Evolutionary conservation across 371 early-diverging fungal genomes (phyloP).

Genomic region (Mucor velutinosus): DNA sequence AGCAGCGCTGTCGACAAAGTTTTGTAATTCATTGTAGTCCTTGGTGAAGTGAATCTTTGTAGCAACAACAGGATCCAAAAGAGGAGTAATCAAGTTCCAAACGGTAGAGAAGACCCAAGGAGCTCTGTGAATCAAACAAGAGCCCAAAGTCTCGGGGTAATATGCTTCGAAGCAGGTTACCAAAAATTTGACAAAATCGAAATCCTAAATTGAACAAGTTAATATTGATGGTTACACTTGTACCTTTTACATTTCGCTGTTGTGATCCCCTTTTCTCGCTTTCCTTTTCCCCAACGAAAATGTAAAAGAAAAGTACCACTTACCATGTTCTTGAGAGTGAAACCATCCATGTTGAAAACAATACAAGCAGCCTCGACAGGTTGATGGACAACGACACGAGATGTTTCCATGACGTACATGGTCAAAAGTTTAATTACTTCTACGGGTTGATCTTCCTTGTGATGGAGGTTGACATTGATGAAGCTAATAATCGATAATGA

Average conservation of each 20-base stretch:
- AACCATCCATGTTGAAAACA: constrained; percentile 86
- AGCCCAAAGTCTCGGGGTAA: constrained; percentile 90
- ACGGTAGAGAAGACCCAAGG: constrained; percentile 85
- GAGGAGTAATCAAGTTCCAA: constrained; percentile 79
- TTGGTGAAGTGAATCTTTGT: constrained; percentile 85
- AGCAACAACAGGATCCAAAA: constrained; percentile 91
- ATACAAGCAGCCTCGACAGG: constrained; percentile 33
- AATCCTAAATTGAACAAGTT: constrained; percentile 51
- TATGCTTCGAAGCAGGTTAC: constrained; percentile 80
- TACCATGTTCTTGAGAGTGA: constrained; percentile 80
- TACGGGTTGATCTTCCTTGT: constrained; percentile 44
- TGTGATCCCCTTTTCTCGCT: neutral
- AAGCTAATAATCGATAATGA: constrained; percentile 30
- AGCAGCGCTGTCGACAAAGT: constrained; percentile 54
- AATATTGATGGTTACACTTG: neutral
- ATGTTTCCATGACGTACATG: constrained; percentile 78
- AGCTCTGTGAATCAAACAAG: constrained; percentile 78
- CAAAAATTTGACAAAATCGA: constrained; percentile 79
- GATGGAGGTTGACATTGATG: constrained; percentile 58
- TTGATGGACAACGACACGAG: constrained; percentile 72
- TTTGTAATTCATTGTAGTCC: constrained; percentile 57
- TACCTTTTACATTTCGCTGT: neutral
- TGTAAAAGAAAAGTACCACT: neutral
- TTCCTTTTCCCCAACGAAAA: neutral
- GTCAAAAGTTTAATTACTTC: constrained; percentile 58